Evolutionary conservation across 345 rosid species (phyloP).

Genomic region (Brassica rapa): DNA sequence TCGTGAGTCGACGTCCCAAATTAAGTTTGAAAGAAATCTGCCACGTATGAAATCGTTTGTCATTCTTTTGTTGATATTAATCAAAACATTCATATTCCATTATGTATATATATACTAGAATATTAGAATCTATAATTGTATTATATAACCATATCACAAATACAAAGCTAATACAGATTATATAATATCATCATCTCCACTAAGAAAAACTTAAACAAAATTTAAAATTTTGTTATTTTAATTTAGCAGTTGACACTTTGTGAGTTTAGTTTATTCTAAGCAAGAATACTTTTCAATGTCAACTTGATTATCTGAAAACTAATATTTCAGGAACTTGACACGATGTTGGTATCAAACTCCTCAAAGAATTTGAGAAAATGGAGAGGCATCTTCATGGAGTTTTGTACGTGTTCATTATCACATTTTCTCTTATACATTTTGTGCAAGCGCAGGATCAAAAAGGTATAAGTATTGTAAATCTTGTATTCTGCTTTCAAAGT

Average conservation of each 20-base stretch:
- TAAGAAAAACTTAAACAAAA: too few relatives aligned
- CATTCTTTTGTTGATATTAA: too few relatives aligned
- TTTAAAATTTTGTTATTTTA: neutral
- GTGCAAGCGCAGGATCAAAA: conserved; percentile 44
- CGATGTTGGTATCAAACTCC: neutral
- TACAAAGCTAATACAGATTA: too few relatives aligned
- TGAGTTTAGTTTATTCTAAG: neutral
- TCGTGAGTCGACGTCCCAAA: too few relatives aligned
- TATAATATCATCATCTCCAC: too few relatives aligned
- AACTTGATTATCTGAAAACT: conserved; percentile 16
- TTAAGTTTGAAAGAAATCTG: too few relatives aligned
- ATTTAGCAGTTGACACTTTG: conserved; percentile 12
- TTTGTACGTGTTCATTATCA: neutral
- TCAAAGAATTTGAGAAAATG: conserved; percentile 12
- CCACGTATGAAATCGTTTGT: too few relatives aligned
- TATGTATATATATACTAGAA: too few relatives aligned
- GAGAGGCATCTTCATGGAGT: neutral
- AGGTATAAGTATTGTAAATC: conserved; percentile 21
- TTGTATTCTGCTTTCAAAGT: neutral
- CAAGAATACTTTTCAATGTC: neutral
- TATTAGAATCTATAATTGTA: too few relatives aligned
- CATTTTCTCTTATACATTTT: conserved; percentile 9
- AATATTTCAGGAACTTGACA: conserved; percentile 16
- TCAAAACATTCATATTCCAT: too few relatives aligned
- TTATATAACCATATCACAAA: too few relatives aligned